These are phyloP conservation scores for Singerocomus inundabilis DNA, from an alignment of 1,284 basidiomycete genomes.

Conservation along the genomic window DNA sequence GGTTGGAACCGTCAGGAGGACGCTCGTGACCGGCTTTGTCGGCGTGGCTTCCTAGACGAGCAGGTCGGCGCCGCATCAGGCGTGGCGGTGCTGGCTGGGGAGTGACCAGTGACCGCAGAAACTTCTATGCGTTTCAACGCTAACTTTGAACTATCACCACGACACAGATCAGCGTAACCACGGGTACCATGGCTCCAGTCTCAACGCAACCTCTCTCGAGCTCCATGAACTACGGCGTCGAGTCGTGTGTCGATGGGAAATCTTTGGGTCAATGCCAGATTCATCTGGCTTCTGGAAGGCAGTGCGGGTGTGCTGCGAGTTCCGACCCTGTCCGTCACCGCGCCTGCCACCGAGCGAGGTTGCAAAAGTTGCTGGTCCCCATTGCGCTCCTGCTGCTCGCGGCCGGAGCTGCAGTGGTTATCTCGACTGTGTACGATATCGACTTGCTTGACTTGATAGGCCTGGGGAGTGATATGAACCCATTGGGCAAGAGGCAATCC, in stretches of 20 bases:
- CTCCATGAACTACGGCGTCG: slow-evolving; percentile 21
- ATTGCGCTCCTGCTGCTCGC: slow-evolving; percentile 32
- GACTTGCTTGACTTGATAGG: slow-evolving; percentile 23
- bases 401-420: slow-evolving; percentile 31
- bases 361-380: slow-evolving; percentile 37
- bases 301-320: slow-evolving; percentile 22
- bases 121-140: not conserved
- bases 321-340: slow-evolving; percentile 24
- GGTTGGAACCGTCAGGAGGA: too few relatives aligned
- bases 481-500: slow-evolving; percentile 36
- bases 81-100: slow-evolving; percentile 2
- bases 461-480: slow-evolving; percentile 18
- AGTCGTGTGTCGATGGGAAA: slow-evolving; percentile 15
- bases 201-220: slow-evolving; percentile 27
- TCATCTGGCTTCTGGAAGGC: slow-evolving; percentile 21
- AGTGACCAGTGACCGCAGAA: not conserved
- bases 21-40: too few relatives aligned
- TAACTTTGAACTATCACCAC: slow-evolving; percentile 9
- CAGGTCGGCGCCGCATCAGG: too few relatives aligned
- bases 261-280: slow-evolving; percentile 25
- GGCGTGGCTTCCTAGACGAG: too few relatives aligned
- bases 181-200: slow-evolving; percentile 25
- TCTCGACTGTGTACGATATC: slow-evolving; percentile 33
- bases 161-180: slow-evolving; percentile 10
- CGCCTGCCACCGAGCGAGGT: slow-evolving; percentile 39